A percentile compares a stretch with the other conserved stretches of the same genome.
phyloP scores from a whole-genome alignment of 164 flowering plant genomes.

The Nelumbo lutea region DNA sequence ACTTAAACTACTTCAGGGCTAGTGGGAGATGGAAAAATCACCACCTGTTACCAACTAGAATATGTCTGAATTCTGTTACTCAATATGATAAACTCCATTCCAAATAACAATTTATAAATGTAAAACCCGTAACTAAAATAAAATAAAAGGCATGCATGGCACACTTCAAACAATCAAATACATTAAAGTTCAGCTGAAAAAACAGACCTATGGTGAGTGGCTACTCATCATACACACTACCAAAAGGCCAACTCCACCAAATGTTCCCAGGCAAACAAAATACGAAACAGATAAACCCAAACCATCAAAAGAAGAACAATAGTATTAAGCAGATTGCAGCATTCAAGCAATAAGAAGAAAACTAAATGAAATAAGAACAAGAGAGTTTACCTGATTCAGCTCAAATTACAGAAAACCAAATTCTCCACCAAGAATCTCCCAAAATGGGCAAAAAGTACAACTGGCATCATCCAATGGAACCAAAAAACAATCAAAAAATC shows the following conservation, averaged over 20 bases:
- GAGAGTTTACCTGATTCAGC: conserved; percentile 5
- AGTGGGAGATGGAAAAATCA: not conserved
- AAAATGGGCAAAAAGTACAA: not conserved
- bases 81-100: not conserved
- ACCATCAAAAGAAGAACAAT: not conserved
- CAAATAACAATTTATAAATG: conserved; percentile 3
- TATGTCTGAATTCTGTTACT: not conserved
- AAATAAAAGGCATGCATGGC: not conserved
- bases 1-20: not conserved
- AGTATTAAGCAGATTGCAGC: not conserved
- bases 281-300: not conserved
- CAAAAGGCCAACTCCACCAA: not conserved
- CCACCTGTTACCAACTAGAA: not conserved
- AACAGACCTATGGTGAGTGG: not conserved
- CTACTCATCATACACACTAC: not conserved
- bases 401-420: not conserved
- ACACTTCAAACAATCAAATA: conserved; percentile 11
- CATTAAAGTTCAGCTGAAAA: conserved; percentile 8
- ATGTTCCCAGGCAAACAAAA: not conserved
- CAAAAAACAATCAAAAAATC: conserved; percentile 11
- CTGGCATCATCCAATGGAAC: not conserved
- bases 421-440: not conserved
- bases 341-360: not conserved
- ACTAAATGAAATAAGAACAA: not conserved
- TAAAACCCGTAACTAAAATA: not conserved